Percentiles rank a stretch among this genome's conserved stretches.
These are phyloP conservation scores for Epichloe coenophiala DNA, from an alignment of 2,329 filamentous ascomycete genomes.

Conservation along the genomic window DNA sequence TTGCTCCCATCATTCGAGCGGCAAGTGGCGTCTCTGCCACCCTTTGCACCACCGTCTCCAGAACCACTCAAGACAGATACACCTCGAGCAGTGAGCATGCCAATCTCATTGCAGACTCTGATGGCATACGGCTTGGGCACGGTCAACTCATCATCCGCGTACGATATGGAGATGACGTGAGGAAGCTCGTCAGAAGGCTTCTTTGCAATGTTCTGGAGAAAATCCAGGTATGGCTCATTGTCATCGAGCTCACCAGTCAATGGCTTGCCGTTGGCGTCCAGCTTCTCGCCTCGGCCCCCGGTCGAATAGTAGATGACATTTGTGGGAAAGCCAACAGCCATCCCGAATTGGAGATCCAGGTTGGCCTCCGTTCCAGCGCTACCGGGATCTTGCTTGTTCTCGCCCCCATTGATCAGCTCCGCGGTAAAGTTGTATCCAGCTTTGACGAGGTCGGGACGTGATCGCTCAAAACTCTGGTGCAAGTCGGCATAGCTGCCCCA, in stretches of 20 bases:
- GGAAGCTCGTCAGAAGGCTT: conserved; percentile 32
- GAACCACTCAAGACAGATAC: conserved; percentile 36
- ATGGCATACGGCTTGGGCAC: conserved; percentile 38
- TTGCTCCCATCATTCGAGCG: conserved; percentile 44
- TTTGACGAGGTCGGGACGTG: conserved; percentile 22
- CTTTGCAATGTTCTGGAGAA: conserved; percentile 35
- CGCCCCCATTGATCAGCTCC: conserved; percentile 27
- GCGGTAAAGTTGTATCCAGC: conserved; percentile 26
- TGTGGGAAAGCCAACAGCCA: conserved; percentile 31
- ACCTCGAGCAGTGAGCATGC: conserved; percentile 38
- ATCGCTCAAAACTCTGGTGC: conserved; percentile 22
- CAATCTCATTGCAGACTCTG: conserved; percentile 39
- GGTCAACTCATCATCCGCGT: conserved; percentile 43
- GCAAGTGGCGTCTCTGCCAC: conserved; percentile 36
- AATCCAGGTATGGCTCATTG: conserved; percentile 46
- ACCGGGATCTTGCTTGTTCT: conserved; percentile 26
- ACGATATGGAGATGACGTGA: conserved; percentile 43
- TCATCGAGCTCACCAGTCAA: conserved; percentile 17
- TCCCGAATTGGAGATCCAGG: conserved; percentile 35
- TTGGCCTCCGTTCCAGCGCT: conserved; percentile 30
- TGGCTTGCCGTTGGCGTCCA: conserved; percentile 24
- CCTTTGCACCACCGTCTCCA: conserved; percentile 36
- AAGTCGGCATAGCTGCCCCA: conserved; percentile 31
- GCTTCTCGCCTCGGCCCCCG: conserved; percentile 28
- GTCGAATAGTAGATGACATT: conserved; percentile 31